A percentile compares a stretch with the other conserved stretches of the same genome.
phyloP scores from a whole-genome alignment of 371 early-diverging fungal species.

The Capillidium heterosporum region DNA sequence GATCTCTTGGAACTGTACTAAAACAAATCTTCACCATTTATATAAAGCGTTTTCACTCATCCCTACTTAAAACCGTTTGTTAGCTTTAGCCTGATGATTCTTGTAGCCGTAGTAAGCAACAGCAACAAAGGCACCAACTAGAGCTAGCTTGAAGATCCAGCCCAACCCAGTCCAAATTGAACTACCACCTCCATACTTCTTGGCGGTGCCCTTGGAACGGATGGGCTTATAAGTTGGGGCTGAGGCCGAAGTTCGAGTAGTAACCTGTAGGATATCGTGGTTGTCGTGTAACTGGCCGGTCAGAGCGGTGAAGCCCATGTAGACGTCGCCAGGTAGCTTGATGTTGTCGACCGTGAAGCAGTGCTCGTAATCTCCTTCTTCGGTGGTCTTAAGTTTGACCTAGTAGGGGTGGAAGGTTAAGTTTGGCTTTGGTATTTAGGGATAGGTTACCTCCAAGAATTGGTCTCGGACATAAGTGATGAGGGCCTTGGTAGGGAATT shows the following conservation, averaged over 20 bases:
- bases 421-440: constrained; percentile 4
- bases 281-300: constrained; percentile 81
- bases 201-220: background rate
- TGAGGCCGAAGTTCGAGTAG: constrained; percentile 9
- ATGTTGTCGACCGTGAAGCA: constrained; percentile 67
- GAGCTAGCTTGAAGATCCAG: constrained; percentile 30
- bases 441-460: constrained; percentile 29
- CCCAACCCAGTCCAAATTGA: constrained; percentile 19
- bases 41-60: constrained; percentile 1
- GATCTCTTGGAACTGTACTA: too few relatives aligned
- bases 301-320: constrained; percentile 75
- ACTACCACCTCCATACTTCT: background rate
- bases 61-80: constrained; percentile 35
- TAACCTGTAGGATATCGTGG: constrained; percentile 59
- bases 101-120: constrained; percentile 31
- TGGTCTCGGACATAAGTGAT: constrained; percentile 57
- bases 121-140: constrained; percentile 30
- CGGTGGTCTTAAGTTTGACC: constrained; percentile 38
- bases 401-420: constrained; percentile 1
- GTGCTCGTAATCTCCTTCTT: constrained; percentile 46
- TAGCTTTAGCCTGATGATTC: constrained; percentile 33
- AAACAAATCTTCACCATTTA: too few relatives aligned
- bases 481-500: constrained; percentile 43
- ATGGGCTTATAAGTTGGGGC: background rate
- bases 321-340: constrained; percentile 46